Evolutionary conservation across 1,139 yeast genomes (phyloP).

Genomic region (Suhomyces panamericanus): DNA sequence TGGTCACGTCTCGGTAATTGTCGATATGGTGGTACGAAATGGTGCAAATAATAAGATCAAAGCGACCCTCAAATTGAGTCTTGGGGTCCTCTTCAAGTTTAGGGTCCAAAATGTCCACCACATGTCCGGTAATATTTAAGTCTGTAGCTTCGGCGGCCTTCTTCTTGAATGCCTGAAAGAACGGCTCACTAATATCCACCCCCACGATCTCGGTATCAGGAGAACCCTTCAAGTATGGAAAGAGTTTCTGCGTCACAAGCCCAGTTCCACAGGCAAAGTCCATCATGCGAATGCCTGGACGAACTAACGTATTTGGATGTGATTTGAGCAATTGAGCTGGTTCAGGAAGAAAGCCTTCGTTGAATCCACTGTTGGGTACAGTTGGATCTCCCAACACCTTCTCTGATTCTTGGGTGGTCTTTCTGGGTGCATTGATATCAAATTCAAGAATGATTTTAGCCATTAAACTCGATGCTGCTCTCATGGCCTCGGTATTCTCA

Average conservation of each 20-base stretch:
- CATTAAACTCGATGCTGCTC: constrained; percentile 21
- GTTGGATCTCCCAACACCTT: constrained; percentile 21
- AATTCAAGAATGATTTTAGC: constrained; percentile 25
- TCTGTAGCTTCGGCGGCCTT: constrained; percentile 14
- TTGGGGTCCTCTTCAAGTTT: constrained; percentile 17
- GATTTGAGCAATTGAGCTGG: constrained; percentile 12
- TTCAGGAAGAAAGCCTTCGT: constrained; percentile 16
- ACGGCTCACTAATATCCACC: constrained; percentile 36
- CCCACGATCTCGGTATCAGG: constrained; percentile 29
- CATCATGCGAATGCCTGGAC: constrained; percentile 30
- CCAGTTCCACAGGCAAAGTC: constrained; percentile 54
- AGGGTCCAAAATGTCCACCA: constrained; percentile 33
- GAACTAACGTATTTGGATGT: constrained; percentile 21
- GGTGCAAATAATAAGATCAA: constrained; percentile 40
- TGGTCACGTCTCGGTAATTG: constrained; percentile 31
- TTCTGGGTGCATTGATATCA: constrained; percentile 18
- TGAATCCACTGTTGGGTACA: constrained; percentile 16
- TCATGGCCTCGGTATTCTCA: constrained; percentile 23
- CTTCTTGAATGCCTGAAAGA: constrained; percentile 26
- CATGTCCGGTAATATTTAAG: constrained; percentile 17
- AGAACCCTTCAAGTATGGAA: constrained; percentile 26
- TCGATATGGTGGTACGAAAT: constrained; percentile 44
- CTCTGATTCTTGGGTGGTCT: constrained; percentile 15
- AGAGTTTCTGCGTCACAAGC: constrained; percentile 30
- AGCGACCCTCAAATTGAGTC: constrained; percentile 20